Base-by-base conservation (phyloP, 2,329 filamentous ascomycete species). In the Neospermospora avenae region DNA sequence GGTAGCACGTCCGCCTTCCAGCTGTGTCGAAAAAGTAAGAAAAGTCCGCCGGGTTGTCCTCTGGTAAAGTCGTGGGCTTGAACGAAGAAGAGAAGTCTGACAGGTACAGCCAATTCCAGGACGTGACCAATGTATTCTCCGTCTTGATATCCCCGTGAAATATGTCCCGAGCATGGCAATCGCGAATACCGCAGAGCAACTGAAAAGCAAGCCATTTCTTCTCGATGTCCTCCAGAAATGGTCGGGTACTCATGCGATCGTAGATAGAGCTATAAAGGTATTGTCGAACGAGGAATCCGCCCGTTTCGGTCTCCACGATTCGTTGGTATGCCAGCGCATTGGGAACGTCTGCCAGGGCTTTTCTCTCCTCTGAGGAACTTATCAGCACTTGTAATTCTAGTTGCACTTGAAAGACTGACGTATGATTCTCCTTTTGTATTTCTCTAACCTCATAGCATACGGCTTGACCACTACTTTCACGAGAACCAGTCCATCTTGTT, bases 131-230 rank as follows among this genome's bases (percentile, higher is more conserved):
- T 37, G 96, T 86, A 70, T 99, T 99, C 75, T 99, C 93, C 1
- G 93, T 95, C 79, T 99, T 99, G 78, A 99, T 98, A 72, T 99
- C 96, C 60, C 95, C 96, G 73, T 99, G 95, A 73, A 93, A 98
- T 55, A 99, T 82, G 69, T 96, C 90, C 49, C 89, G 84, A 28
- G 89, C 82, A 74, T 99, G 95, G 69, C 91, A 97, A 75, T 99
- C 96, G 59, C 93, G 87, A 60, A 99, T 79, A 2, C 91, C 93
- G 74, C 92, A 97, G 11, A 99, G 82, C 2, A 99, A 83, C 77
- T 99, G 95, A 70, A 96, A 99, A 0, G 93, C 90, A 54, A 99
- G 83, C 95, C 95, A 99, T 78, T 96, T 97, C 81, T 97, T 98
- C 75, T 99, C 95, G 66, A 99, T 95, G 66, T 96, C 91, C 75